A percentile compares a stretch with the other conserved stretches of the same genome.
Conservation (phyloP, 2,329 filamentous ascomycete genomes). For the Ceratocystis cubensis region DNA sequence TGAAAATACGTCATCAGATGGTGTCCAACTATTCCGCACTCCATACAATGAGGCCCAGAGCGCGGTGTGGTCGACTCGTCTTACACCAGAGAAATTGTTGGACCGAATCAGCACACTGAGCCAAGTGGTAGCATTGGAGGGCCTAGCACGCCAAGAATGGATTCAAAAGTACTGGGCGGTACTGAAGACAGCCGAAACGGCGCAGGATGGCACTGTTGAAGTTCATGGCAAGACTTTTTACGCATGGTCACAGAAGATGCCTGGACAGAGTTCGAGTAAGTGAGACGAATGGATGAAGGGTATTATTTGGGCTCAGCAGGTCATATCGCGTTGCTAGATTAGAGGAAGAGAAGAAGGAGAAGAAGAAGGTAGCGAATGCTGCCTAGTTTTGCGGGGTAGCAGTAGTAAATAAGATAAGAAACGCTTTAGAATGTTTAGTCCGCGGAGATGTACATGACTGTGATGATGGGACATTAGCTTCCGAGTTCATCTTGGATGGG, state of each 20-base stretch:
- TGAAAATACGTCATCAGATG: slow-evolving; percentile 28
- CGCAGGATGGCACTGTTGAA: slow-evolving; percentile 49
- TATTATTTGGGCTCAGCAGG: background rate
- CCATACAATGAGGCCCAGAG: slow-evolving; percentile 47
- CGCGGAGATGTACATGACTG: slow-evolving; percentile 60
- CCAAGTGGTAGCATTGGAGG: slow-evolving; percentile 50
- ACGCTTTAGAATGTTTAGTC: slow-evolving; percentile 33
- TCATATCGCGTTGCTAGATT: slow-evolving; percentile 14
- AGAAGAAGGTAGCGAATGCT: background rate
- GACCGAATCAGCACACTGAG: slow-evolving; percentile 53
- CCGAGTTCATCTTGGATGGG: background rate
- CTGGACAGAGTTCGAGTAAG: slow-evolving; percentile 19
- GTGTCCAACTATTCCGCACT: slow-evolving; percentile 41
- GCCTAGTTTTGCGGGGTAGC: background rate
- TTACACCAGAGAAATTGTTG: slow-evolving; percentile 50
- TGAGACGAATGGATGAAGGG: background rate
- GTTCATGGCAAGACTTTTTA: slow-evolving; percentile 53
- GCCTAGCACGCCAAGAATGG: slow-evolving; percentile 37
- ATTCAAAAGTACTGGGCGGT: slow-evolving; percentile 41
- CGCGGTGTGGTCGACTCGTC: slow-evolving; percentile 45
- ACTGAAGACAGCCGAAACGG: slow-evolving; percentile 41
- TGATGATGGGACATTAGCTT: slow-evolving; percentile 6
- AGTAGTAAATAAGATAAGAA: background rate
- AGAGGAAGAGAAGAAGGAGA: slow-evolving; percentile 15
- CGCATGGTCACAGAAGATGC: slow-evolving; percentile 46